These are phyloP conservation scores for Exophiala xenobiotica DNA, from an alignment of 2,329 filamentous ascomycete species.

Conservation along the genomic window DNA sequence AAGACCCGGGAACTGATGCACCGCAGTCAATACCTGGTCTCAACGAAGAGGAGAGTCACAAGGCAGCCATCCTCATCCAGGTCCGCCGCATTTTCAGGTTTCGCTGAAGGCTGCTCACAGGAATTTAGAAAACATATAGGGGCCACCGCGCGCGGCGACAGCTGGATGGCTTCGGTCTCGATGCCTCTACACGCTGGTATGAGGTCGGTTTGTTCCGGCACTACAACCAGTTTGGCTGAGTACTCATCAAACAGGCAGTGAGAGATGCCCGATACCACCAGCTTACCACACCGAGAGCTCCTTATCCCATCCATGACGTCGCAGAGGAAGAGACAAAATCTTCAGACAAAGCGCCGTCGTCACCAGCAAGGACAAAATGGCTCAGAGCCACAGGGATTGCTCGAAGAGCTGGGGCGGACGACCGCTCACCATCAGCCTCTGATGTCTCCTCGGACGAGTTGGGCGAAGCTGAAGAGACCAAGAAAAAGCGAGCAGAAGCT, in stretches of 20 bases:
- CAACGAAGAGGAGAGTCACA: conserved; percentile 18
- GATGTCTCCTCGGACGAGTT: conserved; percentile 37
- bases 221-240: conserved; percentile 31
- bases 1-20: background rate
- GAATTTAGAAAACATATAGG: conserved; percentile 65
- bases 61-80: conserved; percentile 22
- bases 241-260: conserved; percentile 51
- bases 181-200: conserved; percentile 69
- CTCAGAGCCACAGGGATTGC: conserved; percentile 70
- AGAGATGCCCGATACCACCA: conserved; percentile 58
- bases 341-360: conserved; percentile 20
- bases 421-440: conserved; percentile 38
- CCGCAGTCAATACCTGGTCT: conserved; percentile 1
- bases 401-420: conserved; percentile 69
- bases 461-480: conserved; percentile 44
- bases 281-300: conserved; percentile 45
- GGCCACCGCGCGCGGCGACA: conserved; percentile 73
- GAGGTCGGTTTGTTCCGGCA: conserved; percentile 54
- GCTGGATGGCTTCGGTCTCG: conserved; percentile 65
- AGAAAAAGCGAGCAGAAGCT: conserved; percentile 45
- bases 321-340: background rate
- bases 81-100: background rate
- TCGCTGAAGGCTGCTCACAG: no score
- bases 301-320: background rate
- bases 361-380: conserved; percentile 68